Percentiles rank a stretch among this genome's conserved stretches.
Conservation (phyloP, 768 basidiomycete genomes). For the Neoboletus magnificus region DNA sequence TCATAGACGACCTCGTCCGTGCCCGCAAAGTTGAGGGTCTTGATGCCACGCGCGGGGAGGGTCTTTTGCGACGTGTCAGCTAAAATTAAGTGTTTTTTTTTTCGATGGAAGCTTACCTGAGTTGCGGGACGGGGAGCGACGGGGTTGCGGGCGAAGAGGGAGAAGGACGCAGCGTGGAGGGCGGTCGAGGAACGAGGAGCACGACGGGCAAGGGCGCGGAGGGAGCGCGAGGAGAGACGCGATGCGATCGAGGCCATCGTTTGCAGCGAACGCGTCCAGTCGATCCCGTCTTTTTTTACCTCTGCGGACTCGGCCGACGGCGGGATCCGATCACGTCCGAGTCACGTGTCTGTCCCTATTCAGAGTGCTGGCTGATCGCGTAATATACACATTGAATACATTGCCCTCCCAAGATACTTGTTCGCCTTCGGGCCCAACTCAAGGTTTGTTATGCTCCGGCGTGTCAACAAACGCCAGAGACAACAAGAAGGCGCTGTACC, state of each 20-base stretch:
- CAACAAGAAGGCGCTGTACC: slow-evolving; percentile 16
- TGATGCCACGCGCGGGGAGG: slow-evolving; percentile 69
- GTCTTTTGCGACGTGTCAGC: slow-evolving; percentile 30
- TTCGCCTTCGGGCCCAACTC: no score
- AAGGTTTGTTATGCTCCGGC: slow-evolving; percentile 1
- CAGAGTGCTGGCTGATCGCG: no score
- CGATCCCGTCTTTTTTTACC: slow-evolving; percentile 10
- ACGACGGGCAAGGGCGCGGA: slow-evolving; percentile 66
- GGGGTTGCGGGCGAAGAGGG: slow-evolving; percentile 54
- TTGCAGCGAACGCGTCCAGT: background rate
- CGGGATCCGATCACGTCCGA: slow-evolving; percentile 15
- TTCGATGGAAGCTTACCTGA: slow-evolving; percentile 34
- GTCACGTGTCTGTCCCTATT: no score
- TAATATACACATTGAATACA: no score
- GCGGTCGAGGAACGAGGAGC: slow-evolving; percentile 48
- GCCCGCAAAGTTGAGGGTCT: slow-evolving; percentile 96
- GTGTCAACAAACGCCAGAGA: slow-evolving; percentile 22
- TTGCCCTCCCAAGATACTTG: no score
- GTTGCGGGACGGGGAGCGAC: slow-evolving; percentile 20
- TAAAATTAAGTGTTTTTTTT: slow-evolving; percentile 12
- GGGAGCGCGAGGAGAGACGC: slow-evolving; percentile 60
- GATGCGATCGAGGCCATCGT: slow-evolving; percentile 58
- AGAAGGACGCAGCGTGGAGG: slow-evolving; percentile 60
- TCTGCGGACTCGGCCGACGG: slow-evolving; percentile 11
- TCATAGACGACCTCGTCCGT: slow-evolving; percentile 92